Evolutionary conservation across 2,329 filamentous ascomycete genomes (phyloP).

Genomic region (Incumbomyces lentus): DNA sequence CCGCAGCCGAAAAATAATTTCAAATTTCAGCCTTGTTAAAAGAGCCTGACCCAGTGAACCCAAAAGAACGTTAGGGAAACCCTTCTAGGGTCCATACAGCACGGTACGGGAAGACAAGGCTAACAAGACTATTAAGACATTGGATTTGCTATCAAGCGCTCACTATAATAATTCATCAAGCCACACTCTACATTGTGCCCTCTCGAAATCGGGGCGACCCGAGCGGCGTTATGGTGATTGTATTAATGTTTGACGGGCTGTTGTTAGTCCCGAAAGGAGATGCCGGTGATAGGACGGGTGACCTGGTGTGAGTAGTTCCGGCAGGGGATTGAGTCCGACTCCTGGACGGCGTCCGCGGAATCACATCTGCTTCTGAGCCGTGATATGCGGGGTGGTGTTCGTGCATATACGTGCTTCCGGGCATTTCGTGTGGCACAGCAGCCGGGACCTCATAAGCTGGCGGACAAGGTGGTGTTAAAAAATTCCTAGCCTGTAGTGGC

Average conservation of each 20-base stretch:
- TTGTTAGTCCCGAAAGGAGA: slow-evolving; percentile 10
- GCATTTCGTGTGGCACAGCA: slow-evolving; percentile 14
- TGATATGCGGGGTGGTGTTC: slow-evolving; percentile 20
- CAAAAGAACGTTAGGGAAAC: too few species aligned
- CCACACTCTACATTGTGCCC: neutral
- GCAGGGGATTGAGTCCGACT: slow-evolving; percentile 16
- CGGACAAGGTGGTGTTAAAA: slow-evolving; percentile 11
- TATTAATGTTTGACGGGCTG: neutral
- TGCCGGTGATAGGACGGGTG: slow-evolving; percentile 7
- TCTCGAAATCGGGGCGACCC: slow-evolving; percentile 11
- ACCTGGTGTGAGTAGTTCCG: slow-evolving; percentile 6
- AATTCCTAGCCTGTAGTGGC: neutral
- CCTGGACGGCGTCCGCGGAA: slow-evolving; percentile 22
- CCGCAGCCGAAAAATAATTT: too few species aligned
- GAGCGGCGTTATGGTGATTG: slow-evolving; percentile 12
- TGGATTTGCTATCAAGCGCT: too few species aligned
- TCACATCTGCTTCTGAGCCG: slow-evolving; percentile 12
- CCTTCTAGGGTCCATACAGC: too few species aligned
- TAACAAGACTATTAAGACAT: too few species aligned
- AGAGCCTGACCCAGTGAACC: too few species aligned
- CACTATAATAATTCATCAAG: too few species aligned
- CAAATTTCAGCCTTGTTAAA: too few species aligned
- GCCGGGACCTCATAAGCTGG: slow-evolving; percentile 16
- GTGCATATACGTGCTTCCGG: slow-evolving; percentile 21
- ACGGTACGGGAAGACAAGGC: too few species aligned